Percentiles rank a stretch among this genome's conserved stretches.
phyloP scores from a whole-genome alignment of 2,329 filamentous ascomycete species.

The Xylariaceae sp. region DNA sequence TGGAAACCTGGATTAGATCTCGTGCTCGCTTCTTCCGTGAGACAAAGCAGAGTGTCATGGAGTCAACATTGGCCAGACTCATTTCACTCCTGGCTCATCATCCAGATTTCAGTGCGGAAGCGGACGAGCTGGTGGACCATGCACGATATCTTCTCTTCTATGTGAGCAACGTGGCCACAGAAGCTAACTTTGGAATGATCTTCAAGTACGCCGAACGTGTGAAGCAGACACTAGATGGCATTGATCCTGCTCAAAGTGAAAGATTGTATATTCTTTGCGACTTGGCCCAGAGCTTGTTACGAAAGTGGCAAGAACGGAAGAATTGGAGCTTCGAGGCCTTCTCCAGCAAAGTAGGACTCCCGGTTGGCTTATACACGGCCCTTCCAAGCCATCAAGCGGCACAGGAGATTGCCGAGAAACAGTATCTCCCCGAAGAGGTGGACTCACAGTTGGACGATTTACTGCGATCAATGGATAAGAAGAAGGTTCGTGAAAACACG shows the following conservation, averaged over 20 bases:
- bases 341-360: slow-evolving; percentile 73
- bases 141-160: slow-evolving; percentile 89
- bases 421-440: slow-evolving; percentile 71
- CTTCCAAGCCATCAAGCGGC: slow-evolving; percentile 73
- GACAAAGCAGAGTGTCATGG: slow-evolving; percentile 62
- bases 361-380: slow-evolving; percentile 69
- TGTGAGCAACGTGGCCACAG: slow-evolving; percentile 72
- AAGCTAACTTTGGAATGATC: slow-evolving; percentile 82
- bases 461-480: slow-evolving; percentile 60
- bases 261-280: slow-evolving; percentile 84
- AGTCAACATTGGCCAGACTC: slow-evolving; percentile 74
- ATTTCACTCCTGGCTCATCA: slow-evolving; percentile 89
- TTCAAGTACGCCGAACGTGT: slow-evolving; percentile 89
- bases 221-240: slow-evolving; percentile 80
- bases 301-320: slow-evolving; percentile 79
- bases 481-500: slow-evolving; percentile 50
- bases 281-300: slow-evolving; percentile 73
- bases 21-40: slow-evolving; percentile 62
- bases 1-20: slow-evolving; percentile 85
- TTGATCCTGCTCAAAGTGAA: slow-evolving; percentile 62
- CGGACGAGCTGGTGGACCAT: slow-evolving; percentile 71
- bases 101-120: slow-evolving; percentile 69
- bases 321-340: slow-evolving; percentile 83
- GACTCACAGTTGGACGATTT: slow-evolving; percentile 71
- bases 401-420: slow-evolving; percentile 79